These are phyloP conservation scores for Podosphaera leucotricha DNA, from an alignment of 2,329 filamentous ascomycete genomes.

Conservation along the genomic window DNA sequence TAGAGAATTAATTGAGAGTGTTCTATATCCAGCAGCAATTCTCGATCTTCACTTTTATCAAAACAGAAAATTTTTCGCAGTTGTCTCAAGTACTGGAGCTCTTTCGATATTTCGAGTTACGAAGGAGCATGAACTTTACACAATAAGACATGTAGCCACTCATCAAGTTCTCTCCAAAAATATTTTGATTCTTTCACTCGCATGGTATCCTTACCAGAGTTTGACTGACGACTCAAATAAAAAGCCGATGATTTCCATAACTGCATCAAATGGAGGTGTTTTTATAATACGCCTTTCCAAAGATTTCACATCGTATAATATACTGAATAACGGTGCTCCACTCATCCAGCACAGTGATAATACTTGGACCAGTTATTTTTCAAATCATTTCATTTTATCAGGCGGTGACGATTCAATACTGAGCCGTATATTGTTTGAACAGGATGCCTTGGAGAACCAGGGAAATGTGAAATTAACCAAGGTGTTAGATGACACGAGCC, in stretches of 20 bases:
- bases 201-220: background rate
- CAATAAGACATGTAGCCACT: background rate
- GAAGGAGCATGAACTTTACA: background rate
- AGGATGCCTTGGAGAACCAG: background rate
- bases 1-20: background rate
- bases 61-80: background rate
- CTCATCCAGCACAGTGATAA: constrained; percentile 1
- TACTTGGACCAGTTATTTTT: background rate
- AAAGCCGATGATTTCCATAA: background rate
- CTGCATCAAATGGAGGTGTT: background rate
- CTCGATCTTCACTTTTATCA: constrained; percentile 2
- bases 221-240: too few relatives aligned
- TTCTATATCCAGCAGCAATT: background rate
- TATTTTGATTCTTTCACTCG: background rate
- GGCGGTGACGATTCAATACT: constrained; percentile 1
- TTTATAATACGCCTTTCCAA: background rate
- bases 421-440: background rate
- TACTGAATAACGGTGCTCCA: background rate
- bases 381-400: background rate
- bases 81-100: background rate
- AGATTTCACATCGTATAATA: background rate
- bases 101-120: background rate
- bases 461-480: background rate
- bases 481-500: background rate
- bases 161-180: background rate